Conservation (phyloP, 306 rosid species). For the Prunus davidiana region DNA sequence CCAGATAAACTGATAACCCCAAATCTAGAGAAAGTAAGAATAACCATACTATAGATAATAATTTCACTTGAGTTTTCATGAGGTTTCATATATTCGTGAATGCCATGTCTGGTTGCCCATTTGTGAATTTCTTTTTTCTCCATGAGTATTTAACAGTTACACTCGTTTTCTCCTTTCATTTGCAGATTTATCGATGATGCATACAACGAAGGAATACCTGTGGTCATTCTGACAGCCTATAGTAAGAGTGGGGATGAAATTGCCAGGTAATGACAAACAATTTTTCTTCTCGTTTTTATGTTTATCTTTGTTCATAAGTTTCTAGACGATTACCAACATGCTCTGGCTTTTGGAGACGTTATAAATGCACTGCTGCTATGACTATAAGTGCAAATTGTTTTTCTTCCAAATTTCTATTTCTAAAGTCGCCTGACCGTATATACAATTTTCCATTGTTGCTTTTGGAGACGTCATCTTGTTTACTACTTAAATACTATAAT, state of each 20-base stretch:
- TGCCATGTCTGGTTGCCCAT: background rate
- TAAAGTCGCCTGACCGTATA: background rate
- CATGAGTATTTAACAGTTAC: background rate
- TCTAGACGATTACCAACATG: background rate
- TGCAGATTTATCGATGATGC: conserved; percentile 87
- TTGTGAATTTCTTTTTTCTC: background rate
- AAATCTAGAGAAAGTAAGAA: background rate
- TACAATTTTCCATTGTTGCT: background rate
- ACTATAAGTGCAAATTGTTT: background rate
- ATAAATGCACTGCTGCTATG: background rate
- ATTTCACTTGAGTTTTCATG: background rate
- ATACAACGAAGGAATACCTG: conserved; percentile 61
- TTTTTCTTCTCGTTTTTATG: background rate
- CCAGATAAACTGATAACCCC: background rate
- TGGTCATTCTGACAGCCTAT: conserved; percentile 71
- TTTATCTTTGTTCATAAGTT: background rate
- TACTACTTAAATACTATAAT: background rate
- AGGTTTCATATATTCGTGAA: background rate
- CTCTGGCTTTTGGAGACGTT: background rate
- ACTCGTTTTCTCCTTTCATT: conserved; percentile 21
- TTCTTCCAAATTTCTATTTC: background rate
- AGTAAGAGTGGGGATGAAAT: conserved; percentile 61
- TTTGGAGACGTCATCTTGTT: background rate
- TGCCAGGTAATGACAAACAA: conserved; percentile 44
- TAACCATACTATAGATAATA: background rate